Conservation (phyloP, 306 rosid genomes). For the Coriaria nepalensis region DNA sequence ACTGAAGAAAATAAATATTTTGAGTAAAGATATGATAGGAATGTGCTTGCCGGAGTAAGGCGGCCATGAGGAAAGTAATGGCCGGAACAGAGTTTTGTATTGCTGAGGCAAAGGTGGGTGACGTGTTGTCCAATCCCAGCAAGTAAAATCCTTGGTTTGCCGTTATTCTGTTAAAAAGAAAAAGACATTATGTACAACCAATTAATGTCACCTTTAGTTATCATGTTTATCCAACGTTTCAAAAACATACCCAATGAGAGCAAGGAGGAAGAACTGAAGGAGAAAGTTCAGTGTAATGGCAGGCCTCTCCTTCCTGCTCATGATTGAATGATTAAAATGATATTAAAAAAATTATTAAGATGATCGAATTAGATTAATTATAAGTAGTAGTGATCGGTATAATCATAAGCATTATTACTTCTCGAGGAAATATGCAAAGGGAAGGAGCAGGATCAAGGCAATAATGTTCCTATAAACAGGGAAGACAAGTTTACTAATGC, state of each 20-base stretch:
- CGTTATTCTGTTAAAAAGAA: constrained; percentile 36
- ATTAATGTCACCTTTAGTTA: too few species aligned
- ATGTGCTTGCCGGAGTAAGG: constrained; percentile 32
- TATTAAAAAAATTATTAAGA: constrained; percentile 2
- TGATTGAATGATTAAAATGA: not conserved
- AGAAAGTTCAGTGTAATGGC: constrained; percentile 45
- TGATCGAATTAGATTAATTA: constrained; percentile 1
- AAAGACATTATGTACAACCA: too few species aligned
- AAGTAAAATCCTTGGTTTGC: constrained; percentile 58
- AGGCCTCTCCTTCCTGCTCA: constrained; percentile 50
- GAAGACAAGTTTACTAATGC: constrained; percentile 55
- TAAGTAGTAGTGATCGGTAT: not conserved
- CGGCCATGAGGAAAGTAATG: constrained; percentile 69
- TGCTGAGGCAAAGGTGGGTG: constrained; percentile 61
- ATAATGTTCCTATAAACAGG: constrained; percentile 54
- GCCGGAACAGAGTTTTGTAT: constrained; percentile 73
- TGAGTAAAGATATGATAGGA: not conserved
- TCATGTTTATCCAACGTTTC: too few species aligned
- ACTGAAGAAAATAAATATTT: constrained; percentile 3
- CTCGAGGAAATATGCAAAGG: constrained; percentile 50
- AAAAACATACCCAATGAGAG: constrained; percentile 38
- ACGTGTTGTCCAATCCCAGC: constrained; percentile 52
- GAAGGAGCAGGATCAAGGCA: constrained; percentile 42
- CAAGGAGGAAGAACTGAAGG: constrained; percentile 56
- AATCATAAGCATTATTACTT: constrained; percentile 37